Conservation (phyloP, 2,329 filamentous ascomycete species). For the Calonectria henricotiae region DNA sequence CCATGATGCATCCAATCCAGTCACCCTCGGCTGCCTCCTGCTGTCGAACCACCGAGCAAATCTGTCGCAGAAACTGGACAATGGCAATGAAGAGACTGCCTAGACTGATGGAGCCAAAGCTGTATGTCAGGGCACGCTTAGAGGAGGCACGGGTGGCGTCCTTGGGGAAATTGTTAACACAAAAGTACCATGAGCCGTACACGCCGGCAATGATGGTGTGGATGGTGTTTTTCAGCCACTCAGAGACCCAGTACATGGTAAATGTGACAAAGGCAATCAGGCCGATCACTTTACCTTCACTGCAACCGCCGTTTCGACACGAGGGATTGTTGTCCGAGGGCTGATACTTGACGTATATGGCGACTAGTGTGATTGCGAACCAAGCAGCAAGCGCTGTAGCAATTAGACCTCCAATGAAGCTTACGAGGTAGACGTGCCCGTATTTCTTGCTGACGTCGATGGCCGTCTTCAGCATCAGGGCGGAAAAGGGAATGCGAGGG, state of each 20-base stretch:
- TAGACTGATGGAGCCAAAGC: conserved; percentile 91
- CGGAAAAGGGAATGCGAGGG: conserved; percentile 89
- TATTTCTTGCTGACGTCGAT: conserved; percentile 89
- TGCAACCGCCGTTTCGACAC: conserved; percentile 76
- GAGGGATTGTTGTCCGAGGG: conserved; percentile 71
- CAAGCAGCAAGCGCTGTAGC: conserved; percentile 86
- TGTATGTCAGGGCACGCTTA: conserved; percentile 87
- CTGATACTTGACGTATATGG: conserved; percentile 88
- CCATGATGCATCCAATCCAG: conserved; percentile 75
- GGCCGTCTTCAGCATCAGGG: conserved; percentile 88
- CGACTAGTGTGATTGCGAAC: conserved; percentile 89
- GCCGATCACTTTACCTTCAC: conserved; percentile 84
- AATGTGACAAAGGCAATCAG: conserved; percentile 91
- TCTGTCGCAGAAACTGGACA: conserved; percentile 87
- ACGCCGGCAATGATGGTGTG: conserved; percentile 91
- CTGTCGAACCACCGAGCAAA: conserved; percentile 82
- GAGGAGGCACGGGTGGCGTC: conserved; percentile 88
- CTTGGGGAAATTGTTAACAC: conserved; percentile 78
- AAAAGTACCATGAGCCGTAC: conserved; percentile 96
- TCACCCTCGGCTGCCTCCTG: conserved; percentile 80
- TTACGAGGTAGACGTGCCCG: conserved; percentile 90
- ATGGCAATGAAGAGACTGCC: conserved; percentile 90
- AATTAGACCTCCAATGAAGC: conserved; percentile 84
- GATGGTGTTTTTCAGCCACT: conserved; percentile 94
- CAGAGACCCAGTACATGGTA: conserved; percentile 93